These are phyloP conservation scores for Arabis alpina DNA, from an alignment of 345 rosid species.

Conservation along the genomic window DNA sequence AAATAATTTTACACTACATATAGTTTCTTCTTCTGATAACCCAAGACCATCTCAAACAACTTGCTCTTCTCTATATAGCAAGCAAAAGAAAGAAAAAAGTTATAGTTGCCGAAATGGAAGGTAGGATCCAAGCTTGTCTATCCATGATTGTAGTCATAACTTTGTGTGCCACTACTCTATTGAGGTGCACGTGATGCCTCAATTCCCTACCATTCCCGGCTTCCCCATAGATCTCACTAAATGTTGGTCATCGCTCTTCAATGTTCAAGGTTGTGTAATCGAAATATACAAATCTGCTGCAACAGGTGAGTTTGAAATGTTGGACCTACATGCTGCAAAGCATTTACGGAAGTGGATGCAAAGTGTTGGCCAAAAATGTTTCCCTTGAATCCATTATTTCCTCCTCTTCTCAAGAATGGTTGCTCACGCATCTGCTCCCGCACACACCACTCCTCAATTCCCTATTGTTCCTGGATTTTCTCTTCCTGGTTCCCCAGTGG, in stretches of 20 bases:
- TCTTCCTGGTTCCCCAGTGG: neutral
- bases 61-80: neutral
- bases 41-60: neutral
- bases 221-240: neutral
- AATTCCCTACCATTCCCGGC: neutral
- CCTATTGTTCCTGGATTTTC: neutral
- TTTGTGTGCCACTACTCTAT: neutral
- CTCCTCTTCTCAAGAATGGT: constrained; percentile 10
- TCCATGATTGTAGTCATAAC: neutral
- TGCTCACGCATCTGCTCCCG: constrained; percentile 2
- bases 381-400: constrained; percentile 18
- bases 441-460: neutral
- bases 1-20: neutral
- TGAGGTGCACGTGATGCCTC: neutral
- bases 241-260: constrained; percentile 4
- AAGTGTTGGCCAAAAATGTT: constrained; percentile 17
- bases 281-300: neutral
- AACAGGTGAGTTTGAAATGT: constrained; percentile 15
- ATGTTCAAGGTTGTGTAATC: neutral
- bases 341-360: constrained; percentile 6
- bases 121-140: neutral
- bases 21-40: neutral
- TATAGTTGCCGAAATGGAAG: neutral
- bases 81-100: neutral
- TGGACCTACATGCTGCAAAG: constrained; percentile 13